Base-by-base conservation (phyloP, 2,329 filamentous ascomycete species). In the Venturia effusa region DNA sequence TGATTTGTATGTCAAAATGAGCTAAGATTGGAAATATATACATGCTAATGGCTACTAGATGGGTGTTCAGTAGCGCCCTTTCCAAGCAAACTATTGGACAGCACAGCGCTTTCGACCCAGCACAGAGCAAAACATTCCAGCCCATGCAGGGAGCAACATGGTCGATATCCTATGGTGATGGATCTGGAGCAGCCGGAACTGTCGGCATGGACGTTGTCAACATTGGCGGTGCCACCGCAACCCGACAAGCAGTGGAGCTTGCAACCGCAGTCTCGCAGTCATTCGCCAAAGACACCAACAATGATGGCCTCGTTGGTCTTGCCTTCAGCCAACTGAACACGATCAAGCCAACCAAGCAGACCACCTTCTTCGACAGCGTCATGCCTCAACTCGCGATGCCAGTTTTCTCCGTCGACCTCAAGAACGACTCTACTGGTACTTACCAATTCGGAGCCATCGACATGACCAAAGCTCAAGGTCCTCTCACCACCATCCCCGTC, bases 401-500 rank as follows among this genome's bases (percentile, higher is more conserved):
- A 0, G 76, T 92, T 48, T 88, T 92, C 75, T 89, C 88, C 0
- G 88, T 86, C 30, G 82, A 88, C 66, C 79, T 93, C 55, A 83
- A 84, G 70, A 80, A 83, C 67, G 78, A 81, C 65, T 78, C 79
- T 19, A 76, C 79, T 2, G 88, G 88, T 57, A 80, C 82, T 37
- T 92, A 90, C 75, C 86, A 90, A 71, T 92, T 92, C 69, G 89
- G 89, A 66, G 80, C 74, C 68, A 85, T 92, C 69, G 87, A 92
- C 71, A 71, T 70, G 1, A 76, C 76, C 64, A 85, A 88, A 69
- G 88, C 88, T 73, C 78, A 73, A 1, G 88, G 88, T 40, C 69
- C 80, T 4, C 80, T 92, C 69, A 74, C 79, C 27, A 90, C 85
- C 71, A 78, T 85, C 24, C 77, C 81, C 11, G 79, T 90, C 66